A percentile compares a stretch with the other conserved stretches of the same genome.
Evolutionary conservation across 768 basidiomycete genomes (phyloP).

Genomic region (Boletus vermiculosoides): DNA sequence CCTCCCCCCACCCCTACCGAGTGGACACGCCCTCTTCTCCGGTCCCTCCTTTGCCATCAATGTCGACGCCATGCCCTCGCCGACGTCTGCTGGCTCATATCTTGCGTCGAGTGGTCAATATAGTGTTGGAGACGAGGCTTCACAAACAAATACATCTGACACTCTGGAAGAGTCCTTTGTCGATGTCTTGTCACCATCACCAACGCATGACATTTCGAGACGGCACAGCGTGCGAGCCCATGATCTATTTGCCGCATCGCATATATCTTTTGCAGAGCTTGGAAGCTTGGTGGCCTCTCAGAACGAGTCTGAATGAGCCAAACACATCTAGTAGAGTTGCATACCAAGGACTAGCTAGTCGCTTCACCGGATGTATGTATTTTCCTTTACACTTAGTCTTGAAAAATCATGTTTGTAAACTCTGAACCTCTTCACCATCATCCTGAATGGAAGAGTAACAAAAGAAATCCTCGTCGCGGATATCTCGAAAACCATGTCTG

Average conservation of each 20-base stretch:
- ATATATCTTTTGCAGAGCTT: conserved; percentile 28
- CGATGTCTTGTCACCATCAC: conserved; percentile 22
- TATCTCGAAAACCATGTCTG: conserved; percentile 49
- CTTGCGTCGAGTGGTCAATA: neutral
- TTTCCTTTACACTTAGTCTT: neutral
- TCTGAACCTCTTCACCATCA: neutral
- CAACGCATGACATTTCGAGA: conserved; percentile 4
- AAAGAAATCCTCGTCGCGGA: conserved; percentile 58
- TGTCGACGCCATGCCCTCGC: neutral
- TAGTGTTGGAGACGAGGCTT: neutral
- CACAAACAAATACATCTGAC: neutral
- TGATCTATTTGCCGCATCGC: conserved; percentile 26
- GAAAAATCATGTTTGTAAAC: neutral
- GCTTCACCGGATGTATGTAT: neutral
- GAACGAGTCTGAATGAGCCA: neutral
- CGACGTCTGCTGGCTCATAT: neutral
- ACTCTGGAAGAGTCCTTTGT: conserved; percentile 14
- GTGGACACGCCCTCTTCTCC: conserved; percentile 2
- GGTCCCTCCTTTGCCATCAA: neutral
- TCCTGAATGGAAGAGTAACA: conserved; percentile 11
- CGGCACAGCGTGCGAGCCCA: conserved; percentile 25
- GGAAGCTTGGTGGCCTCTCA: conserved; percentile 23
- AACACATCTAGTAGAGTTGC: neutral
- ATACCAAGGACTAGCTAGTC: neutral
- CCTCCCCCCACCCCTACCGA: conserved; percentile 12